Percentiles rank a stretch among this genome's conserved stretches.
Conservation (phyloP, 805 yeast genomes). For the Cyberlindnera samutprakarnensis region DNA sequence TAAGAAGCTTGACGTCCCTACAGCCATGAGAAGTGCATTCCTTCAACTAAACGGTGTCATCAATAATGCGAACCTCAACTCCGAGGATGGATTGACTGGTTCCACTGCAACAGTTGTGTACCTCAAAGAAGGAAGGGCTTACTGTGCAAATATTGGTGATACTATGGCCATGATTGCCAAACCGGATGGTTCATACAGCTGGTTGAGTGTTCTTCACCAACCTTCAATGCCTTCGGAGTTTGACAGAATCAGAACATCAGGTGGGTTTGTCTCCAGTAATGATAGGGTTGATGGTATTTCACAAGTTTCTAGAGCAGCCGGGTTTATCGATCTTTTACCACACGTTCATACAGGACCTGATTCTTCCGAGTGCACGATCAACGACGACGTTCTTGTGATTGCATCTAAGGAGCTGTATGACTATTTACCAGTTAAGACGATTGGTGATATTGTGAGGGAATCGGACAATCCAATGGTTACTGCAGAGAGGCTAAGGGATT, state of each 20-base stretch:
- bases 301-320: constrained; percentile 85
- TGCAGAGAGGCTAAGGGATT: constrained; percentile 88
- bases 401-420: constrained; percentile 88
- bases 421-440: constrained; percentile 69
- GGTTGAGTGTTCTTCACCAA: constrained; percentile 71
- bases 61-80: constrained; percentile 40
- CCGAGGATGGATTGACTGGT: constrained; percentile 71
- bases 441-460: constrained; percentile 83
- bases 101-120: constrained; percentile 80
- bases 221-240: constrained; percentile 74
- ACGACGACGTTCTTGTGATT: constrained; percentile 79
- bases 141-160: constrained; percentile 89
- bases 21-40: constrained; percentile 79
- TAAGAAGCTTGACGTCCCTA: constrained; percentile 42
- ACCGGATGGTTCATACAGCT: constrained; percentile 71
- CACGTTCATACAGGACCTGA: constrained; percentile 87
- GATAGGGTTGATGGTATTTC: constrained; percentile 81
- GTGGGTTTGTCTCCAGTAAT: constrained; percentile 82
- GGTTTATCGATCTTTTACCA: constrained; percentile 78
- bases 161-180: constrained; percentile 73
- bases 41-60: constrained; percentile 75
- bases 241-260: constrained; percentile 83
- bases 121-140: constrained; percentile 60
- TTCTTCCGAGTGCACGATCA: constrained; percentile 50
- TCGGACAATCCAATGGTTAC: constrained; percentile 82